A percentile compares a stretch with the other conserved stretches of the same genome.
Conservation (phyloP, 1,284 basidiomycete species). For the Heterobasidion annosum region DNA sequence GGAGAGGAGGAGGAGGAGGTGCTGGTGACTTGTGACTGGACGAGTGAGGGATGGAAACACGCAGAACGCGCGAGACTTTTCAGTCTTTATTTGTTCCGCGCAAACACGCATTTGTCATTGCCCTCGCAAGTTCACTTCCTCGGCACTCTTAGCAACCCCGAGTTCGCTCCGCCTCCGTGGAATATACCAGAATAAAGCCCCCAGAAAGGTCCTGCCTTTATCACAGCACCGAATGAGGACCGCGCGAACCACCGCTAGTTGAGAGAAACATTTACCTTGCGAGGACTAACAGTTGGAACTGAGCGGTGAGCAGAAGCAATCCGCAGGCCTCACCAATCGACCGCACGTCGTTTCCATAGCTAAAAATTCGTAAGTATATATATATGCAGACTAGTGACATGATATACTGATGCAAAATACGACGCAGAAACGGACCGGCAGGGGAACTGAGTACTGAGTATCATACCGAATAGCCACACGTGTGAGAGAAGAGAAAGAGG, state of each 20-base stretch:
- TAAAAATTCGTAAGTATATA: background rate
- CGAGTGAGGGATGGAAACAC: conserved; percentile 1
- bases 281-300: no score
- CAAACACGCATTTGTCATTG: conserved; percentile 14
- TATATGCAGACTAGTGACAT: background rate
- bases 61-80: conserved; percentile 13
- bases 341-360: no score
- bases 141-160: no score
- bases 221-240: no score
- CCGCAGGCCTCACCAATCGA: no score
- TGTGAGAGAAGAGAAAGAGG: background rate
- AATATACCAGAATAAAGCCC: no score
- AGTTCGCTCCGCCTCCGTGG: no score
- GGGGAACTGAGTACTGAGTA: background rate
- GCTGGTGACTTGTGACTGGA: background rate
- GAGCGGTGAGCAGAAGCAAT: no score
- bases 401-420: background rate
- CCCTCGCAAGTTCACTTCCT: no score
- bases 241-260: no score
- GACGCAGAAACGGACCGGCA: background rate
- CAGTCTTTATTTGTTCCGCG: conserved; percentile 17
- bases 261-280: no score
- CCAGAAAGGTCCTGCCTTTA: no score
- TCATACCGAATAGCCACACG: background rate
- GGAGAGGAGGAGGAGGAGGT: background rate